These are phyloP conservation scores for Cystobasidium tubakii DNA, from an alignment of 768 basidiomycete species.

Conservation along the genomic window DNA sequence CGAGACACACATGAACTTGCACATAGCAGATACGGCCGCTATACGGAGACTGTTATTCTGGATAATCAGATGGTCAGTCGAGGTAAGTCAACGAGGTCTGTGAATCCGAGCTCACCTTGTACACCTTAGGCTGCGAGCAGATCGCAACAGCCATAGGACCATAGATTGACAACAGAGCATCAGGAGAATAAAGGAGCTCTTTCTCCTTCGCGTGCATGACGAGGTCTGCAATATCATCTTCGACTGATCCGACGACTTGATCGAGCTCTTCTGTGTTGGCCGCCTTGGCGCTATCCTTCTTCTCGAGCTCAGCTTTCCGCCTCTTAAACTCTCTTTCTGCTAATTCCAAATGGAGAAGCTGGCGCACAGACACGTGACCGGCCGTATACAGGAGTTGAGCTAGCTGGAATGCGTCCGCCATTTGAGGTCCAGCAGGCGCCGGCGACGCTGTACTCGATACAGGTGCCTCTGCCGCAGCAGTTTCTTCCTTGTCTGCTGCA, in stretches of 20 bases:
- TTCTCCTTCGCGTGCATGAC: slow-evolving; percentile 76
- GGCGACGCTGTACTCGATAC: slow-evolving; percentile 34
- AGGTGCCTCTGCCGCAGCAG: slow-evolving; percentile 49
- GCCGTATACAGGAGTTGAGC: slow-evolving; percentile 92
- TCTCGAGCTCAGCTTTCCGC: slow-evolving; percentile 79
- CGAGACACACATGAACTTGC: slow-evolving; percentile 94
- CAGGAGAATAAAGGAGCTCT: slow-evolving; percentile 75
- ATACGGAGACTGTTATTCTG: slow-evolving; percentile 82
- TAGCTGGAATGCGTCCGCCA: slow-evolving; percentile 77
- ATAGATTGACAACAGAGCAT: slow-evolving; percentile 74
- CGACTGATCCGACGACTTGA: slow-evolving; percentile 92
- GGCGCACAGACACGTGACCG: slow-evolving; percentile 94
- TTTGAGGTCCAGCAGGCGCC: slow-evolving; percentile 39
- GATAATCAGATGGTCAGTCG: neutral
- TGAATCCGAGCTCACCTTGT: slow-evolving; percentile 65
- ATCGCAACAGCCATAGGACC: slow-evolving; percentile 87
- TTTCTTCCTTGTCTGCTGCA: slow-evolving; percentile 22
- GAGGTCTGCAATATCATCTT: slow-evolving; percentile 94
- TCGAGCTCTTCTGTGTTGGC: slow-evolving; percentile 81
- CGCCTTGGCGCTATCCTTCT: slow-evolving; percentile 49
- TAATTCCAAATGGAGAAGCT: slow-evolving; percentile 90
- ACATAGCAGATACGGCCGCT: slow-evolving; percentile 78
- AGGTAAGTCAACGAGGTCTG: too few species aligned
- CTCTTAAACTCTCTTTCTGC: slow-evolving; percentile 95
- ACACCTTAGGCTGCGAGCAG: slow-evolving; percentile 80